These are phyloP conservation scores for Epichloe scottii DNA, from an alignment of 2,329 filamentous ascomycete species.

Conservation along the genomic window DNA sequence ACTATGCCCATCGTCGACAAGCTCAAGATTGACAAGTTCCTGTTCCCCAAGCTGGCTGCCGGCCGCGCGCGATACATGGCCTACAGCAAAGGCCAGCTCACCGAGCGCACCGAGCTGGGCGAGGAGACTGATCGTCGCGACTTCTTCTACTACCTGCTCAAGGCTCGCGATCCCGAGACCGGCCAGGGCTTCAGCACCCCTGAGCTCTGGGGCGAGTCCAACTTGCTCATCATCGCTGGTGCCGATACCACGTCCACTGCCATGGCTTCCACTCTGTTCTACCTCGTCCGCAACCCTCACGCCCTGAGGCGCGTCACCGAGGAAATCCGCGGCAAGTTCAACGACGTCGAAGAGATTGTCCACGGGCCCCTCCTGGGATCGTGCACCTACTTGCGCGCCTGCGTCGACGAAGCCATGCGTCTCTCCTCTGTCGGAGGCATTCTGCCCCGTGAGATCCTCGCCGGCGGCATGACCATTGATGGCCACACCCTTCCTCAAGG, in stretches of 20 bases:
- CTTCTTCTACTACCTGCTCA: constrained; percentile 65
- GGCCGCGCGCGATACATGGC: constrained; percentile 58
- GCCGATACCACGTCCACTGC: constrained; percentile 62
- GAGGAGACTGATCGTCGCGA: constrained; percentile 56
- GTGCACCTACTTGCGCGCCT: constrained; percentile 48
- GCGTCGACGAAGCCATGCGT: constrained; percentile 54
- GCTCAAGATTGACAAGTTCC: constrained; percentile 52
- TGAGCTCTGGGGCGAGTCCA: constrained; percentile 60
- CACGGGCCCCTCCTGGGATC: constrained; percentile 35
- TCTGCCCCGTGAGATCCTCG: constrained; percentile 45
- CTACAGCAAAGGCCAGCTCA: constrained; percentile 55
- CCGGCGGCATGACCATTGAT: constrained; percentile 42
- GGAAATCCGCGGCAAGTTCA: constrained; percentile 41
- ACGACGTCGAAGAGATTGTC: constrained; percentile 39
- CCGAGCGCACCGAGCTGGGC: constrained; percentile 52
- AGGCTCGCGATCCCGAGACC: constrained; percentile 58
- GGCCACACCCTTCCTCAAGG: constrained; percentile 43
- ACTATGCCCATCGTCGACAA: constrained; percentile 58
- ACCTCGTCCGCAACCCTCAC: constrained; percentile 40
- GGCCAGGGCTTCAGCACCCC: constrained; percentile 51
- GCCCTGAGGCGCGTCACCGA: constrained; percentile 33
- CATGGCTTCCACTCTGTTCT: constrained; percentile 50
- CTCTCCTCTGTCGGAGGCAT: constrained; percentile 50
- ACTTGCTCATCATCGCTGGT: constrained; percentile 58
- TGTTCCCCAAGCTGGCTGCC: constrained; percentile 54